Conservation (phyloP, 2,329 filamentous ascomycete genomes). For the Scleromitrula shiraiana region DNA sequence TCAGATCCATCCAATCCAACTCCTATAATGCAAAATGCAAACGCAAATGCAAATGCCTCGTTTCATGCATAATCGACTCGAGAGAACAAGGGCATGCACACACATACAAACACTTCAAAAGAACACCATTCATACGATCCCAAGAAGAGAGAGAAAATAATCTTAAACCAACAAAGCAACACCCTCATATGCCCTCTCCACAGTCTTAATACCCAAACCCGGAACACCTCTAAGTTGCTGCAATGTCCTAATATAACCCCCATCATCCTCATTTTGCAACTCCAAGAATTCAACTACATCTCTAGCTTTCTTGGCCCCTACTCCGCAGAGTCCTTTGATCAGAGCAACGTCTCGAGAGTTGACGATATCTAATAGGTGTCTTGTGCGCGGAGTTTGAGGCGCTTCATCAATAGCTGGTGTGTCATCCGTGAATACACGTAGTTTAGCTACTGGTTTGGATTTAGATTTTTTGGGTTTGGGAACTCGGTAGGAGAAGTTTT, state of each 20-base stretch:
- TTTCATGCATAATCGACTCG: too few relatives aligned
- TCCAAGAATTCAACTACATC: conserved; percentile 51
- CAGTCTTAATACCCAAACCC: conserved; percentile 47
- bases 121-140: too few relatives aligned
- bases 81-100: too few relatives aligned
- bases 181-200: conserved; percentile 43
- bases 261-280: conserved; percentile 34
- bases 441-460: conserved; percentile 28
- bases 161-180: conserved; percentile 23
- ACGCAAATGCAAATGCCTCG: too few relatives aligned
- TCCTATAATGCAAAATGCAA: too few relatives aligned
- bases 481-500: conserved; percentile 26
- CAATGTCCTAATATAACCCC: conserved; percentile 39
- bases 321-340: conserved; percentile 60
- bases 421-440: conserved; percentile 29
- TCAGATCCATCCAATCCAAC: too few relatives aligned
- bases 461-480: conserved; percentile 26
- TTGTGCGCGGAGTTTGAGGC: conserved; percentile 38
- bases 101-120: too few relatives aligned
- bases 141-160: too few relatives aligned
- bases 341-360: conserved; percentile 61
- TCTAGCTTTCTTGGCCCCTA: conserved; percentile 63
- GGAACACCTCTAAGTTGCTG: conserved; percentile 46
- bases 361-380: conserved; percentile 58
- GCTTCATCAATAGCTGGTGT: conserved; percentile 36